These are phyloP conservation scores for Spencermartinsiella europaea DNA, from an alignment of 805 yeast genomes.

Conservation along the genomic window DNA sequence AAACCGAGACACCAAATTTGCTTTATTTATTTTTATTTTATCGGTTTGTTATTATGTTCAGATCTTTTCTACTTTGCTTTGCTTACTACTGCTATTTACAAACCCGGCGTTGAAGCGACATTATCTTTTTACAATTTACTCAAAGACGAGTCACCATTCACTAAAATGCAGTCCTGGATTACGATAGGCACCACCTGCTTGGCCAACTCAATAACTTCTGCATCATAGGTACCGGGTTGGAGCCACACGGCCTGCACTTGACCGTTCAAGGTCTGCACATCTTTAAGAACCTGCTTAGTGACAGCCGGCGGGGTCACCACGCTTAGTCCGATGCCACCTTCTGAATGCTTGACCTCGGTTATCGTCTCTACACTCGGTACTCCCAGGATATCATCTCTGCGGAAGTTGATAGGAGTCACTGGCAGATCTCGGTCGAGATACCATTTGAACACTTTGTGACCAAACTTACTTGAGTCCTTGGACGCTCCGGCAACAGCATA, in stretches of 20 bases:
- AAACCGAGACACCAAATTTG: not conserved
- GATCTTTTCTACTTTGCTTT: not conserved
- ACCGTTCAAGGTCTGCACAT: slow-evolving; percentile 30
- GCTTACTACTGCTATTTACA: not conserved
- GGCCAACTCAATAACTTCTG: slow-evolving; percentile 35
- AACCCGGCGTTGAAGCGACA: not conserved
- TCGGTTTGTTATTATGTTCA: not conserved
- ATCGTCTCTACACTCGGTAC: slow-evolving; percentile 32
- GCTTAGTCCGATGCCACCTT: slow-evolving; percentile 39
- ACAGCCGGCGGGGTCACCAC: slow-evolving; percentile 73
- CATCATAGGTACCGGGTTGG: slow-evolving; percentile 75
- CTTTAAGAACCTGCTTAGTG: slow-evolving; percentile 42
- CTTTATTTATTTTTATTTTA: not conserved
- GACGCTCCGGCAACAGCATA: slow-evolving; percentile 74
- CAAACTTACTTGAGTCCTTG: slow-evolving; percentile 56
- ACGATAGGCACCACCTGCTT: slow-evolving; percentile 31
- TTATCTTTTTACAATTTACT: slow-evolving; percentile 14
- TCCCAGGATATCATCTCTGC: slow-evolving; percentile 43
- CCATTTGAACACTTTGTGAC: slow-evolving; percentile 66
- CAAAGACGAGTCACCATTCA: slow-evolving; percentile 48
- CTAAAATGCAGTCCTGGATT: slow-evolving; percentile 59
- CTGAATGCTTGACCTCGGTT: slow-evolving; percentile 33
- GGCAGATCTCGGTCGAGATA: slow-evolving; percentile 51
- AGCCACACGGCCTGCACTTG: slow-evolving; percentile 64
- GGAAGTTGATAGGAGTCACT: slow-evolving; percentile 64